Evolutionary conservation across 495 filamentous ascomycete species (phyloP), one percentile per base, ranked within the genome.

Genomic region (Hyaloscypha bicolor): DNA sequence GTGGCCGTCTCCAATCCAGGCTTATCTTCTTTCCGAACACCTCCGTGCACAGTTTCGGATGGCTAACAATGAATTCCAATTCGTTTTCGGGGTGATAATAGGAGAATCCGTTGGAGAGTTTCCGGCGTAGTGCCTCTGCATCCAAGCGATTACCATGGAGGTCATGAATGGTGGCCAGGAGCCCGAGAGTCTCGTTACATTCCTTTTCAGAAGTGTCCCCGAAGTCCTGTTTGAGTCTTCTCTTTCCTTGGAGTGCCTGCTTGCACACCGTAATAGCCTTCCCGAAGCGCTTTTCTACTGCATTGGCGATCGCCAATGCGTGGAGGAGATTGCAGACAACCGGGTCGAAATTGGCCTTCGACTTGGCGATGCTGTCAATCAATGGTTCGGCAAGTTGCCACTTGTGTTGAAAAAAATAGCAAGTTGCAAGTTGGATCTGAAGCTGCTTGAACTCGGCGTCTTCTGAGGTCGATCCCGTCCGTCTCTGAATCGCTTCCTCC

Each of bases 321-420:
- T 56, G 53, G 53, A 56, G 53, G 16, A 56, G 53, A 56, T 56
- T 56, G 53, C 42, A 48, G 16, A 48, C 42, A 48, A 48, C 42
- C 16, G 42, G 42, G 42, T 48, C 42, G 16, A 48, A 48, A 12
- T 48, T 48, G 42, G 16, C 16, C 42, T 48, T 48, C 16, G 42
- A 48, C 42, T 48, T 48, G 42, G 42, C 42, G 42, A 48, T 48
- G 42, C 42, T 48, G 42, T 48, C 42, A 48, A 48, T 48, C 42
- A 48, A 48, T 4, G 42, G 42, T 48, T 48, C 42, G 16, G 42
- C 42, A 14, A 48, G 9, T 4, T 48, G 9, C 42, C 42, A 48
- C 16, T 48, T 48, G 42, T 48, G 42, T 19, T 48, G 42, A 4
- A 4, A 14, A 19, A 48, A 48, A 48, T 48, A 48, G 16, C 42